These are phyloP conservation scores for Capsaspora owczarzaki DNA, from an alignment of 78 protist genomes.

Conservation along the genomic window DNA sequence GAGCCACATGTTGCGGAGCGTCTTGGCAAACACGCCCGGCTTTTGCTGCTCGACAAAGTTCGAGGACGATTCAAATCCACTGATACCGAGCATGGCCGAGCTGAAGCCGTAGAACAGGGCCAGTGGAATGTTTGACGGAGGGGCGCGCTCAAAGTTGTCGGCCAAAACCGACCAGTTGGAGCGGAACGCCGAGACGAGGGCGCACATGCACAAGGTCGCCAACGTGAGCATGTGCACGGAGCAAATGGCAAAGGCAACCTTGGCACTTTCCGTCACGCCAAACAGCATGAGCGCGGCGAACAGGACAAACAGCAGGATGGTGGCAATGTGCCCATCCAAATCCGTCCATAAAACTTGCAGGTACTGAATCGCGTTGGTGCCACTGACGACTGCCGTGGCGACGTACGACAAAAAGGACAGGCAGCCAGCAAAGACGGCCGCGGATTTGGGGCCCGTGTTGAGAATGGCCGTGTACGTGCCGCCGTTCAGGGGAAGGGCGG, in stretches of 20 bases:
- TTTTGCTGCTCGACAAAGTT: slow-evolving; percentile 78
- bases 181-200: not conserved
- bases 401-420: slow-evolving; percentile 61
- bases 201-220: slow-evolving; percentile 28
- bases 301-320: slow-evolving; percentile 29
- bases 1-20: slow-evolving; percentile 69
- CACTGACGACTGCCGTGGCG: slow-evolving; percentile 39
- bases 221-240: slow-evolving; percentile 50
- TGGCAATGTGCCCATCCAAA: not conserved
- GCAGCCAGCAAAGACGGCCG: slow-evolving; percentile 59
- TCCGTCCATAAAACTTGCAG: not conserved
- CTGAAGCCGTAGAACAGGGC: slow-evolving; percentile 61
- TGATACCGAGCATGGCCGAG: slow-evolving; percentile 70
- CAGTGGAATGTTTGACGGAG: not conserved
- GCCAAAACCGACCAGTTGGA: not conserved
- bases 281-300: slow-evolving; percentile 37
- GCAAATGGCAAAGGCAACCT: slow-evolving; percentile 56
- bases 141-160: slow-evolving; percentile 16
- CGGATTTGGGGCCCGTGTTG: slow-evolving; percentile 54
- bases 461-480: slow-evolving; percentile 71
- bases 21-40: slow-evolving; percentile 70
- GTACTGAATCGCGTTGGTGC: slow-evolving; percentile 40
- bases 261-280: slow-evolving; percentile 49
- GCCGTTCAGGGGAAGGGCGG: slow-evolving; percentile 75
- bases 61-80: slow-evolving; percentile 75